These are phyloP conservation scores for Globisporangium takayamanum DNA, from an alignment of 352 stramenopile genomes.

Conservation along the genomic window DNA sequence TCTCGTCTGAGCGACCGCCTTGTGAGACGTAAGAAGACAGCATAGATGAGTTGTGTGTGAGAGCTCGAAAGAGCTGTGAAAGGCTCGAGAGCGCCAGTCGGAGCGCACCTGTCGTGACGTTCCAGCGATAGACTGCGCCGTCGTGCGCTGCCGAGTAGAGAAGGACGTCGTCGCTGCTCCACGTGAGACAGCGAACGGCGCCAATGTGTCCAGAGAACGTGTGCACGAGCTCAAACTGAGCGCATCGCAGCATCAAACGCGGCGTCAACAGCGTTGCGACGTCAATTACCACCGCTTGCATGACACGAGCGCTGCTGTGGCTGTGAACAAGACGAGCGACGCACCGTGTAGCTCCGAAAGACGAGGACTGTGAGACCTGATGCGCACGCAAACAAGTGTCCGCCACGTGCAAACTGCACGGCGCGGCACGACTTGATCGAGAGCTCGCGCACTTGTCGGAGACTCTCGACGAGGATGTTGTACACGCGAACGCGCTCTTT, in stretches of 20 bases:
- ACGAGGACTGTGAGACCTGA: constrained; percentile 56
- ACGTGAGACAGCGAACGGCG: constrained; percentile 54
- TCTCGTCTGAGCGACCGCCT: constrained; percentile 61
- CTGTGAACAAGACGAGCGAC: background rate
- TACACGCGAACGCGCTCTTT: constrained; percentile 76
- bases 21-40: background rate
- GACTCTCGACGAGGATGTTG: constrained; percentile 59
- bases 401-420: constrained; percentile 56
- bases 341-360: constrained; percentile 60
- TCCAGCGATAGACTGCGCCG: constrained; percentile 79
- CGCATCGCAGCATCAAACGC: background rate
- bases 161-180: constrained; percentile 65
- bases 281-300: background rate
- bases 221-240: constrained; percentile 48
- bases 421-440: constrained; percentile 58
- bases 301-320: background rate
- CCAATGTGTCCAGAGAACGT: constrained; percentile 81
- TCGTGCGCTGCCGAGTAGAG: constrained; percentile 77
- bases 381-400: constrained; percentile 69
- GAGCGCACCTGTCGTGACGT: constrained; percentile 23
- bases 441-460: constrained; percentile 59
- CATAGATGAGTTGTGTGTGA: background rate
- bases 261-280: background rate
- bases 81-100: too few relatives aligned
- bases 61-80: background rate